Evolutionary conservation across 352 stramenopile species (phyloP).

Genomic region (Saprolegnia diclina): DNA sequence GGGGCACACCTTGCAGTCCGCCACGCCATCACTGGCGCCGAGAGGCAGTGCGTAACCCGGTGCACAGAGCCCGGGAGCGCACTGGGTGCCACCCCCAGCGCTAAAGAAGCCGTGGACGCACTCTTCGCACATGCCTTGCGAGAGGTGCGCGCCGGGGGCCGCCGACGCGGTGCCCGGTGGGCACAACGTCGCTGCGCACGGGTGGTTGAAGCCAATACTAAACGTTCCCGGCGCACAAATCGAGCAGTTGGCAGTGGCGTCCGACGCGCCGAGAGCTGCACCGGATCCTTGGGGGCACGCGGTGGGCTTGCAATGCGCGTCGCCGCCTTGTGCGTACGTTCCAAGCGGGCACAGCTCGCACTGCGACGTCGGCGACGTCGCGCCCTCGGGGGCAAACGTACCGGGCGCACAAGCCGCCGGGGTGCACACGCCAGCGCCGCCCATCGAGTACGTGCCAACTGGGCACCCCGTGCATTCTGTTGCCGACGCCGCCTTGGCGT

Average conservation of each 20-base stretch:
- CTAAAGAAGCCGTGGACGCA: constrained; percentile 17
- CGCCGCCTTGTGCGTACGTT: constrained; percentile 33
- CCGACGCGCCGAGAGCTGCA: background rate
- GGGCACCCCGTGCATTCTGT: constrained; percentile 39
- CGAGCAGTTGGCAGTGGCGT: constrained; percentile 6
- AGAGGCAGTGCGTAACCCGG: background rate
- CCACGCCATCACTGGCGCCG: background rate
- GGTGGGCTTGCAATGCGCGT: constrained; percentile 17
- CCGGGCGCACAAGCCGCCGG: constrained; percentile 31
- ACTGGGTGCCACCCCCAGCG: background rate
- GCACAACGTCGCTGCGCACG: constrained; percentile 8
- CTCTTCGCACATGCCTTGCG: background rate
- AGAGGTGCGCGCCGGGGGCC: background rate
- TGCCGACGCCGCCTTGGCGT: constrained; percentile 31
- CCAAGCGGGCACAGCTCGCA: constrained; percentile 34
- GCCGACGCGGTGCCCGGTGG: constrained; percentile 1
- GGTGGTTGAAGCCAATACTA: constrained; percentile 5
- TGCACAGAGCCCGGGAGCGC: background rate
- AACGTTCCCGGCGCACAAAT: background rate
- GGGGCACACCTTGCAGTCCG: background rate
- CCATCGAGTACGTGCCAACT: constrained; percentile 34
- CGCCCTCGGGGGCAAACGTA: constrained; percentile 33
- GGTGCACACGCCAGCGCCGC: constrained; percentile 31
- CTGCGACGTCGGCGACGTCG: constrained; percentile 31
- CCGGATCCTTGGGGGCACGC: constrained; percentile 6